phyloP scores from a whole-genome alignment of 257 asterid genomes.

The Thymus quinquecostatus region DNA sequence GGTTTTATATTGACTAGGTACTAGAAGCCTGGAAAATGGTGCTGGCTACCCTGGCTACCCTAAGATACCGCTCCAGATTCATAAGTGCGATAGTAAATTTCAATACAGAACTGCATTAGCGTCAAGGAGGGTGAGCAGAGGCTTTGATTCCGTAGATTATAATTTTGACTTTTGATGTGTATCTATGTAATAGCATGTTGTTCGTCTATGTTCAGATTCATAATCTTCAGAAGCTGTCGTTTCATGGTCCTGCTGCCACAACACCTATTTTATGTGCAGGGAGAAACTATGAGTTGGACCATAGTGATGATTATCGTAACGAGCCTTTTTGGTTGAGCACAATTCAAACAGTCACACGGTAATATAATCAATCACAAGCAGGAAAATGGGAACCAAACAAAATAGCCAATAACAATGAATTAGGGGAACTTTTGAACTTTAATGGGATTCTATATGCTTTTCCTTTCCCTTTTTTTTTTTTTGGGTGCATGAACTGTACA shows the following conservation, averaged over 20 bases:
- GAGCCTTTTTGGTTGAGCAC: constrained; percentile 58
- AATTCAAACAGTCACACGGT: constrained; percentile 55
- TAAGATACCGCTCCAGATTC: constrained; percentile 31
- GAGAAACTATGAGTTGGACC: constrained; percentile 51
- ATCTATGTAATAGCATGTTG: constrained; percentile 19
- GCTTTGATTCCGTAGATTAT: constrained; percentile 18
- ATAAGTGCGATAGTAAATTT: constrained; percentile 29
- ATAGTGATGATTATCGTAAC: constrained; percentile 40
- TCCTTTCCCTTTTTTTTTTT: not conserved
- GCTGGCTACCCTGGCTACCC: constrained; percentile 29
- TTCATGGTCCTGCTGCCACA: constrained; percentile 30
- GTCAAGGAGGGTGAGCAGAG: constrained; percentile 41
- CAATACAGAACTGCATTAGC: constrained; percentile 19
- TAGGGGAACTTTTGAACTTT: constrained; percentile 11
- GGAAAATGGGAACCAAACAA: constrained; percentile 1
- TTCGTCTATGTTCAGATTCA: constrained; percentile 34
- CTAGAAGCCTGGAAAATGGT: constrained; percentile 32
- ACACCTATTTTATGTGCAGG: constrained; percentile 45
- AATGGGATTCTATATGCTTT: constrained; percentile 13
- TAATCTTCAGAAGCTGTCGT: constrained; percentile 25
- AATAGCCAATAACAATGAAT: not conserved
- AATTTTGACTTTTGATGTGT: not conserved
- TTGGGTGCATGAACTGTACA: constrained; percentile 16
- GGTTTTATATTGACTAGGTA: constrained; percentile 34
- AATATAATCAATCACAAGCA: constrained; percentile 27